Evolutionary conservation across 345 rosid genomes (phyloP).

Genomic region (Mercurialis annua): DNA sequence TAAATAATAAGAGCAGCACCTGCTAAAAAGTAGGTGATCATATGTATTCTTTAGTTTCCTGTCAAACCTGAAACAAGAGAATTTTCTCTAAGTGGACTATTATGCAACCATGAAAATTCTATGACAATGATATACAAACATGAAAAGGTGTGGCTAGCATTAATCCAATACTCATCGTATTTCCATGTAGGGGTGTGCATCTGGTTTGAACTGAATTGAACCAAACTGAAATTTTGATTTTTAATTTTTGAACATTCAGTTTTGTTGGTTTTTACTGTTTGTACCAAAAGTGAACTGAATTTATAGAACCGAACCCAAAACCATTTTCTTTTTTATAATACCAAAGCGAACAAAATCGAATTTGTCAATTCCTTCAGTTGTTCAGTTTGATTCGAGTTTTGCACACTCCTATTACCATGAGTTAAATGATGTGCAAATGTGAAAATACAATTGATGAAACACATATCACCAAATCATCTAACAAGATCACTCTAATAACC

Average conservation of each 20-base stretch:
- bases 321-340: no score
- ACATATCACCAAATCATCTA: neutral
- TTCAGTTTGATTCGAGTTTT: no score
- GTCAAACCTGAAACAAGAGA: conserved; percentile 72
- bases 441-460: neutral
- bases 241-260: no score
- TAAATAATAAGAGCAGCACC: conserved; percentile 37
- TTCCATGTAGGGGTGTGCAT: no score
- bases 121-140: neutral
- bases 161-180: neutral
- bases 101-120: neutral
- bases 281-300: no score
- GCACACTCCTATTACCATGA: no score
- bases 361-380: no score
- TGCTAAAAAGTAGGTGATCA: conserved; percentile 94
- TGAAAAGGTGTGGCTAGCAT: neutral
- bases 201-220: no score
- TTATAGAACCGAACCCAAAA: no score
- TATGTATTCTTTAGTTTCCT: conserved; percentile 81
- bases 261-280: no score
- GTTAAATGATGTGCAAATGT: neutral
- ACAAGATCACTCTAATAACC: neutral
- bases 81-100: conserved; percentile 1
- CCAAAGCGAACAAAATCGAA: no score
- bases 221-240: no score